Conservation (phyloP, 2,329 filamentous ascomycete species). For the Sclerotinia nivalis region DNA sequence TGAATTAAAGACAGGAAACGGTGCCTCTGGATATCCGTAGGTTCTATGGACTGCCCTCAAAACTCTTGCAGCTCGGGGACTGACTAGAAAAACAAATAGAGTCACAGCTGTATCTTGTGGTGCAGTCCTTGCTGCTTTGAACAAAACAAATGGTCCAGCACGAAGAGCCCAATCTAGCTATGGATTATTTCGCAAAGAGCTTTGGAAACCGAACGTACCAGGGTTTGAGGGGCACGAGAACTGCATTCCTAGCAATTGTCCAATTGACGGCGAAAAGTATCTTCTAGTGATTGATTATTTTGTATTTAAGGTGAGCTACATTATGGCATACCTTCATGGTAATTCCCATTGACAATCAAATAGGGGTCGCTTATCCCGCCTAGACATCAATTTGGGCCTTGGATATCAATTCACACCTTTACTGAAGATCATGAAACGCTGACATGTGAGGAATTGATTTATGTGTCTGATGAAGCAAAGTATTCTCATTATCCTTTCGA, state of each 20-base stretch:
- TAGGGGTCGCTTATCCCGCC: constrained; percentile 1
- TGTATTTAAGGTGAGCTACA: constrained; percentile 25
- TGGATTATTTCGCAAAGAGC: constrained; percentile 27
- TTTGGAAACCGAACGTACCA: constrained; percentile 7
- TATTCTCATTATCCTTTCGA: constrained; percentile 22
- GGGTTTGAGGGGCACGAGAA: constrained; percentile 14
- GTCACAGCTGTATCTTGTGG: constrained; percentile 30
- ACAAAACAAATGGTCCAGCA: constrained; percentile 26
- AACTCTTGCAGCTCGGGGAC: neutral
- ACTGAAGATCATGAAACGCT: constrained; percentile 13
- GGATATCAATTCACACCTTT: constrained; percentile 24
- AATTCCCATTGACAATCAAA: neutral
- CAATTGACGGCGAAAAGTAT: constrained; percentile 26
- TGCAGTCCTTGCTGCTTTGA: constrained; percentile 28
- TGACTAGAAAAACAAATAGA: constrained; percentile 8
- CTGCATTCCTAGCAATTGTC: constrained; percentile 8
- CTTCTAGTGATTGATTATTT: constrained; percentile 28
- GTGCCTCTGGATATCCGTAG: constrained; percentile 1
- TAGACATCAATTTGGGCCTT: constrained; percentile 11
- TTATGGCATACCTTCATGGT: neutral
- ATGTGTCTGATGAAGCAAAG: constrained; percentile 25
- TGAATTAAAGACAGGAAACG: neutral
- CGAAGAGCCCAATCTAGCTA: constrained; percentile 26
- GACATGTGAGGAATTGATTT: constrained; percentile 30
- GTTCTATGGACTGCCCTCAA: neutral